phyloP scores from a whole-genome alignment of 2,329 filamentous ascomycete species.

The Scolecobasidium constrictum region DNA sequence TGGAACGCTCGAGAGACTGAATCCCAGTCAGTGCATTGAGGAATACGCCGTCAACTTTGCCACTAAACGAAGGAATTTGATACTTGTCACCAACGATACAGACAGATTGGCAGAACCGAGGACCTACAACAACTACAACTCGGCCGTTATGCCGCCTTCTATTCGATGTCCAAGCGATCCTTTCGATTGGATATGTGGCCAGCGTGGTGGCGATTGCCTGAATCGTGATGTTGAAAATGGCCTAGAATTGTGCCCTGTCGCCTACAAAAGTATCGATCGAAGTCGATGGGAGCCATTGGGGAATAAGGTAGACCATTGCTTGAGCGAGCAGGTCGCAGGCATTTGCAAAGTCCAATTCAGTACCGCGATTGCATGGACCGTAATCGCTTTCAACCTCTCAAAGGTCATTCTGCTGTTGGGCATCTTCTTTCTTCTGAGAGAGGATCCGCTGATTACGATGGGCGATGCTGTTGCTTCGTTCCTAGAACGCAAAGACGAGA shows the following conservation, averaged over 20 bases:
- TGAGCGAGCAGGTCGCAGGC: slow-evolving; percentile 2
- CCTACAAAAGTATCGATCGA: not conserved
- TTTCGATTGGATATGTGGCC: not conserved
- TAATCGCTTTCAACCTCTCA: slow-evolving; percentile 14
- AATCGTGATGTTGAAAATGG: too few relatives aligned
- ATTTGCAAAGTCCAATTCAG: slow-evolving; percentile 16
- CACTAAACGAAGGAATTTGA: slow-evolving; percentile 3
- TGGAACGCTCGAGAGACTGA: slow-evolving; percentile 2
- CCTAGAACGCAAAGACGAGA: slow-evolving; percentile 7
- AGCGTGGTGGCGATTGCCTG: not conserved
- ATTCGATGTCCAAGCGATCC: not conserved
- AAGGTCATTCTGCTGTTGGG: slow-evolving; percentile 13
- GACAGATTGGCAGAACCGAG: not conserved
- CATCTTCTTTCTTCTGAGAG: slow-evolving; percentile 14
- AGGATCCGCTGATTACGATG: slow-evolving; percentile 14
- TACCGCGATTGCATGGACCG: slow-evolving; percentile 12
- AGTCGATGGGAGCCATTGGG: not conserved
- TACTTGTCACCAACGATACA: slow-evolving; percentile 1
- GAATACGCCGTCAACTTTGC: slow-evolving; percentile 13
- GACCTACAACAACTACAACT: not conserved
- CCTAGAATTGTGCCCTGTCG: not conserved
- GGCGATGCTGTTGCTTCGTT: slow-evolving; percentile 13
- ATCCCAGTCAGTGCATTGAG: slow-evolving; percentile 12
- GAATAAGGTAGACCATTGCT: not conserved
- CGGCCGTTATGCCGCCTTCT: not conserved